Percentiles rank a stretch among this genome's conserved stretches.
These are phyloP conservation scores for Inonotus obliquus DNA, from an alignment of 1,284 basidiomycete species.

Conservation along the genomic window DNA sequence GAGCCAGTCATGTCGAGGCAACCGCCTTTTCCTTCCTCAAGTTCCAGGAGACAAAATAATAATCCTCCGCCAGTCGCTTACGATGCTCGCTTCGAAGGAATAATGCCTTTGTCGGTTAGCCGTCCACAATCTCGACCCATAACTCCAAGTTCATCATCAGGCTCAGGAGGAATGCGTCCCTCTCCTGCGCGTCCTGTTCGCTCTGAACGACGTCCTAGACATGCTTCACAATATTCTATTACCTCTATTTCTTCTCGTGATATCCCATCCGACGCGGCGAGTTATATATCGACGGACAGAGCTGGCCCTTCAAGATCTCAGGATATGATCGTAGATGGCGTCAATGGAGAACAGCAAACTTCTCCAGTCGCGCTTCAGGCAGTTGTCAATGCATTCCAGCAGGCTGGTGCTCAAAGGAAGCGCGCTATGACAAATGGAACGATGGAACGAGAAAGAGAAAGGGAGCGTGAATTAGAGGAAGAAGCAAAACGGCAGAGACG, in stretches of 20 bases:
- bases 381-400: constrained; percentile 63
- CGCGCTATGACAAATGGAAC: constrained; percentile 51
- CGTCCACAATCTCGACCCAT: constrained; percentile 17
- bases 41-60: constrained; percentile 11
- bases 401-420: constrained; percentile 48
- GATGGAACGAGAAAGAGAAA: constrained; percentile 38
- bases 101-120: constrained; percentile 20
- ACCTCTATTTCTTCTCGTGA: constrained; percentile 16
- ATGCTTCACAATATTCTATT: constrained; percentile 19
- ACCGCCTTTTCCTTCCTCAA: constrained; percentile 13
- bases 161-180: constrained; percentile 9
- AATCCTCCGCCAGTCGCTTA: constrained; percentile 10
- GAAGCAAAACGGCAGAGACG: constrained; percentile 62
- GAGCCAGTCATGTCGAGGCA: constrained; percentile 12
- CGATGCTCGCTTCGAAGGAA: constrained; percentile 14
- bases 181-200: constrained; percentile 23
- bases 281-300: constrained; percentile 28
- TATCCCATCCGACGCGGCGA: constrained; percentile 13
- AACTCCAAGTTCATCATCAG: constrained; percentile 18
- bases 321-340: constrained; percentile 28
- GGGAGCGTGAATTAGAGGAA: constrained; percentile 47
- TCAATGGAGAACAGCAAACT: background rate
- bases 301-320: constrained; percentile 34
- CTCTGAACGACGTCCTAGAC: constrained; percentile 23
- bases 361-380: constrained; percentile 49